These are phyloP conservation scores for Lactarius hengduanensis DNA, from an alignment of 768 basidiomycete genomes.

Conservation along the genomic window DNA sequence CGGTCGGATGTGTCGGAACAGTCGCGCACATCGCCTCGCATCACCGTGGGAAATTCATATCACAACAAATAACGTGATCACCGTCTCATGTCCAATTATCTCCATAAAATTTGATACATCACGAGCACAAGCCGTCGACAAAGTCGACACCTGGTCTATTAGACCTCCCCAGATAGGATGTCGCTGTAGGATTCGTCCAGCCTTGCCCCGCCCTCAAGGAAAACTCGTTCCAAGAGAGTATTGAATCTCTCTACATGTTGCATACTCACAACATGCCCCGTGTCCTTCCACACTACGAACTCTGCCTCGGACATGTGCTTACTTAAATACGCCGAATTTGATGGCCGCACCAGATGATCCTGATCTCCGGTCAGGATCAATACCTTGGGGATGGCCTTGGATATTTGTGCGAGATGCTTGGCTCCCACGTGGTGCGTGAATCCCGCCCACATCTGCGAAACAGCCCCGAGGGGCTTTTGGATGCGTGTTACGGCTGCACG, in stretches of 20 bases:
- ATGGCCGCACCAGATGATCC: conserved; percentile 55
- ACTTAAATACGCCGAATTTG: conserved; percentile 53
- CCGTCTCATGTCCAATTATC: not conserved
- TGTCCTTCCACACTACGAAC: conserved; percentile 52
- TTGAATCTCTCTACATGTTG: conserved; percentile 56
- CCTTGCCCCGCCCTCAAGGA: conserved; percentile 36
- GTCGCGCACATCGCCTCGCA: conserved; percentile 7
- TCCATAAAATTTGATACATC: too few relatives aligned
- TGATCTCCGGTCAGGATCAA: conserved; percentile 65
- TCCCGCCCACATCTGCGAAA: conserved; percentile 73
- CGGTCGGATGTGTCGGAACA: conserved; percentile 17
- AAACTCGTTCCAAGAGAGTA: conserved; percentile 52
- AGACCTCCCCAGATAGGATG: too few relatives aligned
- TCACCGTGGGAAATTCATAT: conserved; percentile 25
- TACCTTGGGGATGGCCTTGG: conserved; percentile 60
- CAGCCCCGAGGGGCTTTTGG: conserved; percentile 56
- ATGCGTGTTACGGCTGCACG: conserved; percentile 54
- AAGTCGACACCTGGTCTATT: too few relatives aligned
- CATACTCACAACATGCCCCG: conserved; percentile 60
- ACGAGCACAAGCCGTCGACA: too few relatives aligned
- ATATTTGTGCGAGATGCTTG: conserved; percentile 37
- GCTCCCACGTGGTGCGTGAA: conserved; percentile 58
- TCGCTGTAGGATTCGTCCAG: not conserved
- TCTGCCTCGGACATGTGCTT: conserved; percentile 57
- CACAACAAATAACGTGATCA: conserved; percentile 3